Conservation (phyloP, 331 rosid genomes). For the Rhamnella rubrinervis region DNA sequence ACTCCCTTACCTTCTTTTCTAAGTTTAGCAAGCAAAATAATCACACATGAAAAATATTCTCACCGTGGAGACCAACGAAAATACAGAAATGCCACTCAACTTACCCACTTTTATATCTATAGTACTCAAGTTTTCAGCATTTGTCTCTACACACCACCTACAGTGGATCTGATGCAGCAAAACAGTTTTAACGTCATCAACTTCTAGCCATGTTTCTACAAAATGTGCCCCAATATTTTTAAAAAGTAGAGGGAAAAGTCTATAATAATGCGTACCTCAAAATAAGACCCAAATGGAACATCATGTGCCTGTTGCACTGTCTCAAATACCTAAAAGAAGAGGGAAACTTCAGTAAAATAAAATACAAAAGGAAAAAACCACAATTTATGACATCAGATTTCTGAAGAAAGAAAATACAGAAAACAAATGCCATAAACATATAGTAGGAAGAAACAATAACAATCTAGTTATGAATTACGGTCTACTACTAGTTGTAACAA, state of each 20-base stretch:
- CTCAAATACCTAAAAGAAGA: conserved; percentile 71
- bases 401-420: background rate
- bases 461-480: background rate
- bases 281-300: conserved; percentile 91
- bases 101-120: conserved; percentile 88
- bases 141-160: conserved; percentile 70
- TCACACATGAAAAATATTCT: background rate
- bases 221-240: background rate
- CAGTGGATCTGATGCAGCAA: conserved; percentile 66
- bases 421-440: background rate
- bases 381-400: background rate
- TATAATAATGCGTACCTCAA: conserved; percentile 62
- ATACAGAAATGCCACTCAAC: conserved; percentile 22
- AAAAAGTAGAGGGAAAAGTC: conserved; percentile 4
- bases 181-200: background rate
- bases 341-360: conserved; percentile 18
- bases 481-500: background rate
- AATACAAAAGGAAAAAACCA: background rate
- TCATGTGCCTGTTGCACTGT: conserved; percentile 97
- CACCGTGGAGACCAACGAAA: background rate
- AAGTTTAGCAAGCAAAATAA: background rate
- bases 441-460: background rate
- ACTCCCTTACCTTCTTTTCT: too few species aligned
- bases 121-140: conserved; percentile 51
- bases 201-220: too few species aligned